Percentiles rank a stretch among this genome's conserved stretches.
Evolutionary conservation across 2,329 filamentous ascomycete species (phyloP).

Genomic region (Diaporthe amygdali): DNA sequence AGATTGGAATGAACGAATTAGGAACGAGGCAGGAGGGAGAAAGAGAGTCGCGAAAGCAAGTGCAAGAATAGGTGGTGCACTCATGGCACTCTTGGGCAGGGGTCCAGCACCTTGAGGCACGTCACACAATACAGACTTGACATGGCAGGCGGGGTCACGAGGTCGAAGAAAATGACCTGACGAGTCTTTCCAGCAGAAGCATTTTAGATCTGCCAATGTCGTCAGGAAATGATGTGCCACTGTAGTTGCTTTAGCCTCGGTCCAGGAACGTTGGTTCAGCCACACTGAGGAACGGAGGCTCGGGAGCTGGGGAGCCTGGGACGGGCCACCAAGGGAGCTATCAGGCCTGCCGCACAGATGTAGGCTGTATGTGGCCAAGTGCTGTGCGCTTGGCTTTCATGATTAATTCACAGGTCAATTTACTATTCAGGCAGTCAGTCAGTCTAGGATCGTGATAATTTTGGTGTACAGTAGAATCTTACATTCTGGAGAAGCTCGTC

Average conservation of each 20-base stretch:
- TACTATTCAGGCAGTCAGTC: too few species aligned
- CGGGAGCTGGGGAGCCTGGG: too few species aligned
- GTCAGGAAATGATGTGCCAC: background rate
- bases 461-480: too few species aligned
- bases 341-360: background rate
- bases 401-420: too few species aligned
- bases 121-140: too few species aligned
- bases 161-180: too few species aligned
- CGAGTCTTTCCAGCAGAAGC: background rate
- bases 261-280: background rate
- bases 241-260: background rate
- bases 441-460: too few species aligned
- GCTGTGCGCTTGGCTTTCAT: too few species aligned
- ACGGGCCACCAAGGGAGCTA: background rate
- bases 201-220: background rate
- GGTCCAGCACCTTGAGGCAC: background rate
- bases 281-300: background rate
- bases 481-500: too few species aligned
- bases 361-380: slow-evolving; percentile 34
- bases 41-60: background rate
- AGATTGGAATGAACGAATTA: background rate
- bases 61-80: background rate
- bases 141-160: too few species aligned
- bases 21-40: too few species aligned
- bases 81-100: too few species aligned